Base-by-base conservation (phyloP, 179 eudicot species). In the Sideroxylon spinosum region DNA sequence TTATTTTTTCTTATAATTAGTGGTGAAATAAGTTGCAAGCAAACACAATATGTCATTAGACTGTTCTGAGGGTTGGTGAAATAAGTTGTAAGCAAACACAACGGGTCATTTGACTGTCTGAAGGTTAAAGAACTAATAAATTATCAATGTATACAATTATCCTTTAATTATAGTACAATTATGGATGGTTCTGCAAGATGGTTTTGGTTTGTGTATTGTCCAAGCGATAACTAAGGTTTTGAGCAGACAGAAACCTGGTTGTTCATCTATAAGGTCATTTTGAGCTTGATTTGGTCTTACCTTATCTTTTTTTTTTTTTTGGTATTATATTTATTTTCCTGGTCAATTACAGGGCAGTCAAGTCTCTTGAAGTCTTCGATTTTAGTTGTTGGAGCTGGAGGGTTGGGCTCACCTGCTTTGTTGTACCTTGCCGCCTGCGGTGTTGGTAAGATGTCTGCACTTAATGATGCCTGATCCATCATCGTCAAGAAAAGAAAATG, bases 341-440 rank as follows among this genome's bases (percentile, higher is more conserved):
- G 76, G 46, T 75, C 80, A 75, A 73, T 48, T 88, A 81, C 80
- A 89, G 98, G 87, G 80, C 99, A 96, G 83, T 90, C 88, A 49
- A 90, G 86, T 81, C 87, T 96, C 76, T 76, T 92, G 82, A 94
- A 91, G 74, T 86, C 98, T 20, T 92, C 99, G 10, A 82, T 96
- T 64, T 85, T 96, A 84, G 97, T 94, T 74, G 92, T 96, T 75
- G 99, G 99, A 80, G 99, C 99, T 71, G 99, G 99, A 81, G 99
- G 99, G 4, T 84, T 96, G 82, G 99, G 99, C 7, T 89, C 99
- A 29, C 99, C 99, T 76, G 97, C 98, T 83, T 89, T 96, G 53
- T 83, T 96, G 59, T 96, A 96, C 79, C 94, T 96, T 76, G 96
- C 99, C 49, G 98, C 99, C 20, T 94, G 97, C 85, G 99, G 99